Evolutionary conservation across 768 basidiomycete genomes (phyloP).

Genomic region (Lentinula detonsa): DNA sequence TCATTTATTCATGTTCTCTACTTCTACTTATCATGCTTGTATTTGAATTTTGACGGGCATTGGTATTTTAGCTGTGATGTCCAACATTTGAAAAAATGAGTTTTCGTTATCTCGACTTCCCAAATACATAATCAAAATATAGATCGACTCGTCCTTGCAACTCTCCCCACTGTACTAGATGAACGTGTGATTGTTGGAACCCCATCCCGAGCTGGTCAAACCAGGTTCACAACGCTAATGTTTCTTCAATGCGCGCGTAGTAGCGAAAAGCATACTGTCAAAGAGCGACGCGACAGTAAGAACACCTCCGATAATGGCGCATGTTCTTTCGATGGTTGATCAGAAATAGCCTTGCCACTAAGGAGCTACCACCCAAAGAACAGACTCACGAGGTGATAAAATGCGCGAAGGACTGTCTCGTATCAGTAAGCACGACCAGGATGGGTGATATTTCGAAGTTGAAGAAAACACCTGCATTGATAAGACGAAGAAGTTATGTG

Average conservation of each 20-base stretch:
- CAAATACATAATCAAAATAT: too few species aligned
- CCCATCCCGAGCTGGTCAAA: too few species aligned
- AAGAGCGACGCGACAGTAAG: slow-evolving; percentile 91
- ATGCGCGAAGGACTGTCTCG: slow-evolving; percentile 93
- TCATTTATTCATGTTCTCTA: too few species aligned
- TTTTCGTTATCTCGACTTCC: too few species aligned
- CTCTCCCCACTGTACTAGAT: too few species aligned
- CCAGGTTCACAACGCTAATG: background rate
- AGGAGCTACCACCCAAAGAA: background rate
- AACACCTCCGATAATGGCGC: slow-evolving; percentile 96
- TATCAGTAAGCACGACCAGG: slow-evolving; percentile 86
- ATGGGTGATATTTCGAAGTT: slow-evolving; percentile 98
- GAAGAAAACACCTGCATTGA: slow-evolving; percentile 61
- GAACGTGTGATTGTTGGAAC: too few species aligned
- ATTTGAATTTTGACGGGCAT: too few species aligned
- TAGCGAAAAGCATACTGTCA: slow-evolving; percentile 86
- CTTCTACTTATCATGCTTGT: too few species aligned
- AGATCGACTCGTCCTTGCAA: too few species aligned
- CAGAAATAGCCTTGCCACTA: background rate
- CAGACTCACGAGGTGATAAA: slow-evolving; percentile 88
- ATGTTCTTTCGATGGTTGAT: slow-evolving; percentile 52
- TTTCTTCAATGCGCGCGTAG: slow-evolving; percentile 70
- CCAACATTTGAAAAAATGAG: too few species aligned
- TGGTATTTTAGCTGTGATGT: too few species aligned
- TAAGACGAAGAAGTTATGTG: background rate